Base-by-base conservation (phyloP, 352 stramenopile species). In the Pythium dissotocum region DNA sequence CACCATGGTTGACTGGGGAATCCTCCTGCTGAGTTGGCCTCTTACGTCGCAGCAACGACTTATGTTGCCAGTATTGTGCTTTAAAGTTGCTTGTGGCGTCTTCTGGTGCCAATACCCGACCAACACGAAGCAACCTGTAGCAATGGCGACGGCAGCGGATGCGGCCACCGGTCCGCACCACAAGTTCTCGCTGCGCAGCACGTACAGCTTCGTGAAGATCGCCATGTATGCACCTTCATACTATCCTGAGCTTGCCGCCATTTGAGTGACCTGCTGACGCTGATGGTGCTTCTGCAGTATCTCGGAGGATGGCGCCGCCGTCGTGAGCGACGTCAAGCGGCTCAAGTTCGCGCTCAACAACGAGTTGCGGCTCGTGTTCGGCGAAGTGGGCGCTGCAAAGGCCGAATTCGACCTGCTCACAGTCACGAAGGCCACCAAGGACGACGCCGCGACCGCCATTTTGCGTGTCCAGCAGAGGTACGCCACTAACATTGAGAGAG, bases 311-410 rank as follows among this genome's bases (percentile, higher is more conserved):
- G 77, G 69, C 6, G 21, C 72, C 2, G 49, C 61, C 8, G 67
- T 69, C 12, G 73, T 87, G 48, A 65, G 52, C 44, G 85, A 92
- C 58, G 55, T 77, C 44, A 92, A 90, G 70, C 77, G 73, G 24
- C 71, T 94, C 55, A 91, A 91, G 67, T 91, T 92, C 63, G 73
- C 75, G 24, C 58, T 94, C 53, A 79, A 90, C 72, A 91, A 87
- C 71, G 83, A 81, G 46, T 71, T 90, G 57, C 88, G 87, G 66
- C 77, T 73, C 8, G 80, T 85, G 14, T 92, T 92, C 52, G 86
- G 86, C 14, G 82, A 85, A 18, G 75, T 92, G 1, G 86, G 80
- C 10, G 79, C 79, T 55, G 79, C 82, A 0, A 74, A 76, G 32
- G 82, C 77, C 63, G 84, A 94, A 32, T 91, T 91, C 32, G 83